These are phyloP conservation scores for Neohortaea acidophila DNA, from an alignment of 495 filamentous ascomycete genomes.

Conservation along the genomic window DNA sequence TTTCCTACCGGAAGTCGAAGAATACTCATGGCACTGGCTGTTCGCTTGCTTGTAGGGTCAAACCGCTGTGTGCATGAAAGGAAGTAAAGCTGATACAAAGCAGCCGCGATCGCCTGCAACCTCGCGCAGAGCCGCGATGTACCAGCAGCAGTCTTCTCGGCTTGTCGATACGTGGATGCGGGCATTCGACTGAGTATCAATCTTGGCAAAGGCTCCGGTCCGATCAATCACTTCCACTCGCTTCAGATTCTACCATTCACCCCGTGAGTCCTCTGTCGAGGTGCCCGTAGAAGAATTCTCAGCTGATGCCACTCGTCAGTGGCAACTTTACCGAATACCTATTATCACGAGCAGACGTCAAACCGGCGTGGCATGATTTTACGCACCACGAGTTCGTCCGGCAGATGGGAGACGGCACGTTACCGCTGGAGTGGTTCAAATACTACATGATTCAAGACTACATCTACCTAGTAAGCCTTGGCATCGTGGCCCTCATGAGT, in stretches of 20 bases:
- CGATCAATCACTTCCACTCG: conserved; percentile 91
- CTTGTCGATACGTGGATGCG: conserved; percentile 66
- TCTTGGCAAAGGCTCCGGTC: conserved; percentile 68
- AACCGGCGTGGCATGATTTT: conserved; percentile 52
- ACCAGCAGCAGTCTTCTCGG: conserved; percentile 48
- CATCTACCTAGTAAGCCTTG: conserved; percentile 51
- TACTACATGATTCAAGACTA: conserved; percentile 83
- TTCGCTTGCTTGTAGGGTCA: conserved; percentile 62
- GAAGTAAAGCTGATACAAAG: background rate
- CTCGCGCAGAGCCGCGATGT: conserved; percentile 48
- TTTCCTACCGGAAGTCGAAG: conserved; percentile 47
- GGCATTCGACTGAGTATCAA: conserved; percentile 64
- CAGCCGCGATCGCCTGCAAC: conserved; percentile 78
- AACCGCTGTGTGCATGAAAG: background rate
- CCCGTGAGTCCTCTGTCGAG: conserved; percentile 41
- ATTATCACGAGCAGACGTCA: conserved; percentile 58
- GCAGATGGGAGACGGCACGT: conserved; percentile 55
- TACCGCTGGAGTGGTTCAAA: conserved; percentile 62
- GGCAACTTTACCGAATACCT: conserved; percentile 74
- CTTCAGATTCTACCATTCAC: conserved; percentile 63
- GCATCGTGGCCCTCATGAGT: background rate
- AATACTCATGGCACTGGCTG: conserved; percentile 96
- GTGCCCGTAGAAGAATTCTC: background rate
- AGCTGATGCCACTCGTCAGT: conserved; percentile 29
- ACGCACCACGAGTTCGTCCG: conserved; percentile 68